Base-by-base conservation (phyloP, 2,329 filamentous ascomycete species). In the Fusarium siculi region DNA sequence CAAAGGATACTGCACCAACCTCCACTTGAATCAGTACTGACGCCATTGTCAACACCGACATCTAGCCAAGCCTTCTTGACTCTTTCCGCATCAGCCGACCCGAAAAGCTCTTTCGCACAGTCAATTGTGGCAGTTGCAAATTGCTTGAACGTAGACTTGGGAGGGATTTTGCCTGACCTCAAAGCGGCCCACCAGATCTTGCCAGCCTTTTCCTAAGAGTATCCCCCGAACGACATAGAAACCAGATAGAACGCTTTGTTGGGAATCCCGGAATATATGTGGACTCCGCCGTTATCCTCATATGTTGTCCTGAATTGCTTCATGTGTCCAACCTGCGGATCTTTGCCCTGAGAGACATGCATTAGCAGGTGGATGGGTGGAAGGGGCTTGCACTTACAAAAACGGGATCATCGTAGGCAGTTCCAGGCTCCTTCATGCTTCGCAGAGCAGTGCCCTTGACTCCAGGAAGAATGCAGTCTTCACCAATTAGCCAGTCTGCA, bases 171-270 rank as follows among this genome's bases (percentile, higher is more conserved):
- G 23, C 84, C 84, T 39, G 82, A 84, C 23, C 76, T 82, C 82
- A 88, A 81, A 1, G 85, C 80, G 74, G 84, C 83, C 86, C 86
- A 88, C 86, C 86, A 88, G 64, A 87, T 85, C 70, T 85, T 83
- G 18, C 86, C 86, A 14, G 85, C 85, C 79, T 86, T 87, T 74
- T 88, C 86, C 85, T 85, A 90, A 8, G 85, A 85, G 75, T 84
- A 86, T 9, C 88, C 87, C 19, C 87, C 87, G 70, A 89, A 84
- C 4, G 80, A 82, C 9, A 81, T 77, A 4, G 86, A 79, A 16
- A 80, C 83, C 15, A 87, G 83, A 73, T 88, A 88, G 71, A 90
- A 90, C 5, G 87, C 88, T 68, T 84, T 83, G 80, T 90, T 90
- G 5, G 87, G 88, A 49, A 90, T 89, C 10, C 88, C 88, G 10